A percentile compares a stretch with the other conserved stretches of the same genome.
phyloP scores from a whole-genome alignment of 2,329 filamentous ascomycete species.

The Fusarium continuum region DNA sequence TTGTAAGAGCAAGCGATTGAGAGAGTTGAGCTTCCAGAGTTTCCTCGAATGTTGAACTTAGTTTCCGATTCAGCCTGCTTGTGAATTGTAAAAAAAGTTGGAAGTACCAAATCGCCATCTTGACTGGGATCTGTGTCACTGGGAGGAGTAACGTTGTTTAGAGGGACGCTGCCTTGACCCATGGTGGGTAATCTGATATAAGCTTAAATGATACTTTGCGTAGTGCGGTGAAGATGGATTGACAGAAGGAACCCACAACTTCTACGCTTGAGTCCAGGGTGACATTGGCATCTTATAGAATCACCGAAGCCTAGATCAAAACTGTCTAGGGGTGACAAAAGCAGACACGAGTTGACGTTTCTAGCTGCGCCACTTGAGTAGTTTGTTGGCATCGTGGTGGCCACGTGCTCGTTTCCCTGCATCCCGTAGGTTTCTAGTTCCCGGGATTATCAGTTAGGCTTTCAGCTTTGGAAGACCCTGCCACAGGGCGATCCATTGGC shows the following conservation, averaged over 20 bases:
- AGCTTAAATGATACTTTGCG: too few species aligned
- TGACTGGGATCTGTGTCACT: not conserved
- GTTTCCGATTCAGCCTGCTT: not conserved
- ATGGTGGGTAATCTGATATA: not conserved
- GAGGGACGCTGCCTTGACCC: not conserved
- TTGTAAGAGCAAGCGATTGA: not conserved
- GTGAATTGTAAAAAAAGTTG: not conserved
- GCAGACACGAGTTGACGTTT: not conserved
- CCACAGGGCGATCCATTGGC: too few species aligned
- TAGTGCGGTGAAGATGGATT: not conserved
- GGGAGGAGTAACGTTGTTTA: not conserved
- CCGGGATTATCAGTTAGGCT: not conserved
- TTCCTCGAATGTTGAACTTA: not conserved
- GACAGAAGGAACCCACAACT: too few species aligned
- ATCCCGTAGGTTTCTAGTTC: not conserved
- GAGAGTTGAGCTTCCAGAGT: not conserved
- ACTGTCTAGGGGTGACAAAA: not conserved
- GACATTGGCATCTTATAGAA: not conserved
- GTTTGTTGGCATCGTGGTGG: not conserved
- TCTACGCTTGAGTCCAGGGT: accelerated
- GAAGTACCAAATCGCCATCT: not conserved
- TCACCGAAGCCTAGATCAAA: not conserved
- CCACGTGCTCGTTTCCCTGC: not conserved
- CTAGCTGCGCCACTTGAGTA: not conserved
- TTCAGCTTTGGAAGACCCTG: not conserved